phyloP scores from a whole-genome alignment of 2,329 filamentous ascomycete species.

The Neofusicoccum sp. region DNA sequence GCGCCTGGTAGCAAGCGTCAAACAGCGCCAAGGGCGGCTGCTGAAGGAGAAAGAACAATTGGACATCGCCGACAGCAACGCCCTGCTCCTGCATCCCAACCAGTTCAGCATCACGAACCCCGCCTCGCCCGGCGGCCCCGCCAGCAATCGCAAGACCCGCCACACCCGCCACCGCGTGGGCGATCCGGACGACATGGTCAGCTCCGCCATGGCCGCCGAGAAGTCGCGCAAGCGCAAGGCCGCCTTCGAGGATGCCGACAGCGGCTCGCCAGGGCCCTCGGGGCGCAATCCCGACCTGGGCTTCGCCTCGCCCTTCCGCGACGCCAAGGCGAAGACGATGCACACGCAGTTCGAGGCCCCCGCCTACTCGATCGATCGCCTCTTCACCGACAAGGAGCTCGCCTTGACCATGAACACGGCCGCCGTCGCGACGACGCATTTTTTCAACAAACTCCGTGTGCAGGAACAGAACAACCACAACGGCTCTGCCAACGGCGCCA shows the following conservation, averaged over 20 bases:
- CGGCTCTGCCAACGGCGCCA: constrained; percentile 32
- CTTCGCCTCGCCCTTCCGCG: constrained; percentile 50
- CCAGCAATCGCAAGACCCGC: constrained; percentile 62
- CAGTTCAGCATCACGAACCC: constrained; percentile 66
- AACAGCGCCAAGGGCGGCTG: constrained; percentile 56
- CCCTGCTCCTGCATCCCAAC: constrained; percentile 62
- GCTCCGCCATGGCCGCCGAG: constrained; percentile 46
- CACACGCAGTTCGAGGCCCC: constrained; percentile 58
- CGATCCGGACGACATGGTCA: constrained; percentile 48
- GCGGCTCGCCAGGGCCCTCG: constrained; percentile 57
- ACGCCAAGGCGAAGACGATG: constrained; percentile 52
- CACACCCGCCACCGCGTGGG: constrained; percentile 58
- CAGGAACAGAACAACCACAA: constrained; percentile 35
- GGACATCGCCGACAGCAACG: constrained; percentile 65
- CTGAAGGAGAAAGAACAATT: constrained; percentile 66
- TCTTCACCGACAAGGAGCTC: constrained; percentile 67
- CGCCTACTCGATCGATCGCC: constrained; percentile 60
- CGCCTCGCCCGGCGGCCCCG: constrained; percentile 60
- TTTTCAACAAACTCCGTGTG: constrained; percentile 55
- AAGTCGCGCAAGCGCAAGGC: constrained; percentile 59
- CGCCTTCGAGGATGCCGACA: constrained; percentile 53
- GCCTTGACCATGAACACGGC: constrained; percentile 61
- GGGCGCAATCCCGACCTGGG: constrained; percentile 48
- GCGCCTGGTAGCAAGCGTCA: constrained; percentile 58
- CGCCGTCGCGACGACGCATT: constrained; percentile 56